phyloP scores from a whole-genome alignment of 192 early-diverging fungal species.

The Piromyces finnis region DNA sequence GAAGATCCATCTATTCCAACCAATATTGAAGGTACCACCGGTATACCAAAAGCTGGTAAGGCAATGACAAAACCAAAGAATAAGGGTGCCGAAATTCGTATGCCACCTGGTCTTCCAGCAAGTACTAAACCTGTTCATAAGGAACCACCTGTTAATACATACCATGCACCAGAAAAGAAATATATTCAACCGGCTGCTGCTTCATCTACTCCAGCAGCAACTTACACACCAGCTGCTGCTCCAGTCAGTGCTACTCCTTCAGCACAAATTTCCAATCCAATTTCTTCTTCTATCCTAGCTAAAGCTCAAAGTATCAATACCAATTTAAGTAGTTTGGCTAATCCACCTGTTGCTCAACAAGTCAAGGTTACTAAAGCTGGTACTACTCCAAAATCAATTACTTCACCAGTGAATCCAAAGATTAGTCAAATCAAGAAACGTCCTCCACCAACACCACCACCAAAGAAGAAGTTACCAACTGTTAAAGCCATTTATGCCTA shows the following conservation, averaged over 20 bases:
- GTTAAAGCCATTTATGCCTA: constrained; percentile 2
- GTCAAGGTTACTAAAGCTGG: not conserved
- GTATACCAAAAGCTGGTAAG: not conserved
- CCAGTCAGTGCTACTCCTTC: not conserved
- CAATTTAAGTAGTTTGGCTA: not conserved
- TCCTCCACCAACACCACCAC: constrained; percentile 1
- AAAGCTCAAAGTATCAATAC: not conserved
- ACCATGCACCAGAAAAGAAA: not conserved
- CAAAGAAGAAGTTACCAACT: not conserved
- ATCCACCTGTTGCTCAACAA: not conserved
- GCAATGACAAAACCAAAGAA: not conserved
- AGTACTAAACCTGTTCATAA: not conserved
- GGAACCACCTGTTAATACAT: not conserved
- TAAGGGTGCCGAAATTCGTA: constrained; percentile 1
- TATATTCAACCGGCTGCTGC: not conserved
- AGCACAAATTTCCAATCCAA: not conserved
- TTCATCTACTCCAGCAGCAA: not conserved
- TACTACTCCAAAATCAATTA: not conserved
- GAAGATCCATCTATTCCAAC: not conserved
- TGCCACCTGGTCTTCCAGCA: constrained; percentile 2
- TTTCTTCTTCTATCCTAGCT: not conserved
- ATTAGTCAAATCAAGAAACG: not conserved
- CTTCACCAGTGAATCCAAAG: not conserved
- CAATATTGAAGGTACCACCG: not conserved
- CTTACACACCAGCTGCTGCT: not conserved